These are phyloP conservation scores for Trichoderma virens DNA, from an alignment of 495 filamentous ascomycete genomes.

Conservation along the genomic window DNA sequence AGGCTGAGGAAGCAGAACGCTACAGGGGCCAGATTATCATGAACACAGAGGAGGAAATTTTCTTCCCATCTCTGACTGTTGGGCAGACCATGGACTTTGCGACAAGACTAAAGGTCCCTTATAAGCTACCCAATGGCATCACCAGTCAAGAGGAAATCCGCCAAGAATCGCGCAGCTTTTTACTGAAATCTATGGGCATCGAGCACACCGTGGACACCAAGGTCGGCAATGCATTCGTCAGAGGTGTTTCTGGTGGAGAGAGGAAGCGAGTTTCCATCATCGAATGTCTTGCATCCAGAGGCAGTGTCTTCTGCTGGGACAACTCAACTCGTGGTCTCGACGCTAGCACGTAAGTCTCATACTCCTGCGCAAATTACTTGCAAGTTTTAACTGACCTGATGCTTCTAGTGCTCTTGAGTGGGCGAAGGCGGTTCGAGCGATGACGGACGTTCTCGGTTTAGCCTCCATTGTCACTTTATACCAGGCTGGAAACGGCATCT, in stretches of 20 bases:
- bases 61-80: constrained; percentile 67
- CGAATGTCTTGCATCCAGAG: constrained; percentile 22
- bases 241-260: constrained; percentile 53
- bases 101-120: constrained; percentile 44
- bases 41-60: constrained; percentile 67
- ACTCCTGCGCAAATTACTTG: background rate
- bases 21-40: constrained; percentile 44
- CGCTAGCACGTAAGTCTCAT: constrained; percentile 24
- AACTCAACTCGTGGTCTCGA: constrained; percentile 46
- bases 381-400: too few species aligned
- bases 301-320: constrained; percentile 39
- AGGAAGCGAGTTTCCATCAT: constrained; percentile 38
- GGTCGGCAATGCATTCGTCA: constrained; percentile 68
- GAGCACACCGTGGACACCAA: constrained; percentile 62
- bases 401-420: constrained; percentile 35
- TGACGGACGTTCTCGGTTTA: constrained; percentile 47
- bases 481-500: constrained; percentile 60
- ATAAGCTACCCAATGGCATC: constrained; percentile 20
- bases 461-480: constrained; percentile 63
- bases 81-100: constrained; percentile 58
- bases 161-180: constrained; percentile 18
- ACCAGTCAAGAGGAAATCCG: constrained; percentile 15
- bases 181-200: constrained; percentile 32
- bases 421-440: constrained; percentile 35
- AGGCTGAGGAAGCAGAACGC: constrained; percentile 26